Conservation (phyloP, 768 basidiomycete species). For the Glaciozyma antarctica region DNA sequence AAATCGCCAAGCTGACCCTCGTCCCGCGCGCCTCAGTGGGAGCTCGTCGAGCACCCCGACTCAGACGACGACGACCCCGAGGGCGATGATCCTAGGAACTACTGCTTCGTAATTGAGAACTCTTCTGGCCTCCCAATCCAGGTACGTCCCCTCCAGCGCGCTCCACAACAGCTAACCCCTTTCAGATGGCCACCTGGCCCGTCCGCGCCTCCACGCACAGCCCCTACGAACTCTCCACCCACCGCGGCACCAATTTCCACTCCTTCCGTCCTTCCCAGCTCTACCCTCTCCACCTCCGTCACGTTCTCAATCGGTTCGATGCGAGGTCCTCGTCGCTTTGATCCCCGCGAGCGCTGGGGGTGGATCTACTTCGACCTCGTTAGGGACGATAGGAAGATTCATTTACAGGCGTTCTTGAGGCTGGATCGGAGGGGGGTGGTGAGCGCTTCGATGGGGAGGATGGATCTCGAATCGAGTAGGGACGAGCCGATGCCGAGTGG, state of each 20-base stretch:
- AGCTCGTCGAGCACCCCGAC: neutral
- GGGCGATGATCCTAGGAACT: neutral
- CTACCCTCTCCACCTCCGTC: neutral
- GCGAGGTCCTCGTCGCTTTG: neutral
- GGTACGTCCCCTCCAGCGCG: neutral
- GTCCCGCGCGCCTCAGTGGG: no score
- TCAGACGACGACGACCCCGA: neutral
- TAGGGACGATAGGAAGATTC: neutral
- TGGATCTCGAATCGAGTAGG: neutral
- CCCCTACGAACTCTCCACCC: neutral
- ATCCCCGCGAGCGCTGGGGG: slow-evolving; percentile 1
- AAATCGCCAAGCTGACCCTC: no score
- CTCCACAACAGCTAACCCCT: no score
- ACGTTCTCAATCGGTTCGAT: neutral
- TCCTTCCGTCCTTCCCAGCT: neutral
- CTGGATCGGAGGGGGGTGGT: neutral
- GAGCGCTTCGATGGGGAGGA: neutral
- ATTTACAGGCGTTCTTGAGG: neutral
- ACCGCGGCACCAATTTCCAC: neutral
- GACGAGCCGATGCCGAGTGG: neutral
- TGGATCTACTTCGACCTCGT: slow-evolving; percentile 8
- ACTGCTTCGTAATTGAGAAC: neutral
- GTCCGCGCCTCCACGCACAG: neutral
- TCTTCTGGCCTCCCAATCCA: neutral
- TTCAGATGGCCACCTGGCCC: slow-evolving; percentile 1